Evolutionary conservation across 139 green algal genomes (phyloP), one percentile per base, ranked within the genome.

Genomic region (Volvox africanus): DNA sequence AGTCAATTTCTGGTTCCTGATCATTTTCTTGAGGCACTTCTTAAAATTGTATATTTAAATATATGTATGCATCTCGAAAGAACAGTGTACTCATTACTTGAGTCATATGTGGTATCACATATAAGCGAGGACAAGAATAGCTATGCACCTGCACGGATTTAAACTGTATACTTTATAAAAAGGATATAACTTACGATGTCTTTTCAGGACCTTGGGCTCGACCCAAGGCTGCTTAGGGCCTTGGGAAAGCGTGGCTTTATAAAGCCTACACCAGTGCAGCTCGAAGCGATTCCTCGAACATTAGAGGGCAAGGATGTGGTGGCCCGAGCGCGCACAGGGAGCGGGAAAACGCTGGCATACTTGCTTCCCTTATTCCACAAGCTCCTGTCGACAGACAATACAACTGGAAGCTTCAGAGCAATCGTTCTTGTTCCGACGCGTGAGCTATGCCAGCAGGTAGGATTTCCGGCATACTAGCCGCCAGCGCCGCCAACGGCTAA

Each of bases 371-470:
- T 93, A 19, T 76, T 99, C 75, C 95, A 99, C 88, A 90, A 93
- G 11, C 84, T 99, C 1, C 84, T 98, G 16, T 81, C 88, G 0
- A 61, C 81, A 0, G 78, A 65, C 9, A 81, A 86, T 37, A 89
- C 81, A 61, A 92, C 94, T 17, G 94, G 93, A 33, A 96, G 95
- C 84, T 98, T 96, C 93, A 95, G 96, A 61, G 95, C 94, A 26
- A 91, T 98, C 11, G 79, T 99, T 14, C 93, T 99, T 26, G 98
- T 99, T 30, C 98, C 98, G 22, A 99, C 98, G 17, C 92, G 97
- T 0, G 98, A 99, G 93, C 95, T 99, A 0, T 99, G 96, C 80
- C 95, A 99, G 87, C 98, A 99, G 96, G 96, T 97, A 35, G 24
- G 80, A 36, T 32, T 17, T 11, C 37, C 76, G 21, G 14, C 12